These are phyloP conservation scores for Leccinum boreale DNA, from an alignment of 768 basidiomycete species.

Conservation along the genomic window DNA sequence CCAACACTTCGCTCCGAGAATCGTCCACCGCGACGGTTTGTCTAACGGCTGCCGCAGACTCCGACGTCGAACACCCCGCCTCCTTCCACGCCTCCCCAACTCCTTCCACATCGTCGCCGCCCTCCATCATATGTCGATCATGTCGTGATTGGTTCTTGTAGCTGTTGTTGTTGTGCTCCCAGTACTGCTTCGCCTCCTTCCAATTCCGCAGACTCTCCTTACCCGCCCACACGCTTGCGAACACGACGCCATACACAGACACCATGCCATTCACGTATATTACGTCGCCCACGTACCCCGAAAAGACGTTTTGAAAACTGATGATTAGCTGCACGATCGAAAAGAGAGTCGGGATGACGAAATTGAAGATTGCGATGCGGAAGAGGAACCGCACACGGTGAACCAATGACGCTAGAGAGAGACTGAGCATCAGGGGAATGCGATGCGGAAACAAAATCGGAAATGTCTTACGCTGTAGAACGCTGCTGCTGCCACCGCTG, in stretches of 20 bases:
- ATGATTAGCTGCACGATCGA: constrained; percentile 4
- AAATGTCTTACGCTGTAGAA: background rate
- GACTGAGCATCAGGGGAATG: no score
- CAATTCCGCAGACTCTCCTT: background rate
- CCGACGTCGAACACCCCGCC: background rate
- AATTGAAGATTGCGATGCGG: constrained; percentile 28
- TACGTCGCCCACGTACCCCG: background rate
- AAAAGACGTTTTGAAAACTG: background rate
- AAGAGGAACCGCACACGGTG: constrained; percentile 17
- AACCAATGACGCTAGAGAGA: background rate
- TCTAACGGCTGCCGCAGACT: background rate
- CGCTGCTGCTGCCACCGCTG: background rate
- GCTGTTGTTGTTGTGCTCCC: background rate
- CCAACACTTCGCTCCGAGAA: background rate
- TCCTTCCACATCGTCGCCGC: background rate
- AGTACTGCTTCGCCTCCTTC: background rate
- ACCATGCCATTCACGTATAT: constrained; percentile 3
- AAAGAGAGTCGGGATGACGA: constrained; percentile 19
- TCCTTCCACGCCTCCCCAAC: background rate
- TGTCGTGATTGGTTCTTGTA: background rate
- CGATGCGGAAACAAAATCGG: no score
- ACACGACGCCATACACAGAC: constrained; percentile 1
- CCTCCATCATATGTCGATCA: background rate
- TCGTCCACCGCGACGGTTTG: background rate
- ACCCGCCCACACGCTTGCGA: constrained; percentile 10